phyloP scores from a whole-genome alignment of 2,329 filamentous ascomycete genomes.

The Pestalotiopsis sp. region DNA sequence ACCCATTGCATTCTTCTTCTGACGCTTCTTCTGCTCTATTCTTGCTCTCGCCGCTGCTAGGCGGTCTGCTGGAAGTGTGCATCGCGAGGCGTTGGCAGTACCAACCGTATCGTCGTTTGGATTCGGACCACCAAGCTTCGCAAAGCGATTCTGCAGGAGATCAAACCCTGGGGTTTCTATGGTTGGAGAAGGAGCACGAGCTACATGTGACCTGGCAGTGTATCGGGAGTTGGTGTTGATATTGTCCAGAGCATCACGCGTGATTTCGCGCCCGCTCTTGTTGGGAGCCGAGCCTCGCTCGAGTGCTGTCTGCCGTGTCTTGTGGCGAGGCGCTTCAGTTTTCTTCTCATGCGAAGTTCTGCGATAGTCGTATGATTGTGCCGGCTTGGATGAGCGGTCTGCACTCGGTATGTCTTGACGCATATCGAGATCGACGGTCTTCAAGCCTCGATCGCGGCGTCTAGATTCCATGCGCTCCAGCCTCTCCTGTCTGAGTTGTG shows the following conservation, averaged over 20 bases:
- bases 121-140: constrained; percentile 45
- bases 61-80: constrained; percentile 52
- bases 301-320: neutral
- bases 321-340: constrained; percentile 23
- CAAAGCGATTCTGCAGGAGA: constrained; percentile 48
- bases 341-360: constrained; percentile 26
- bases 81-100: constrained; percentile 43
- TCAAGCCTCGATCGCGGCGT: constrained; percentile 21
- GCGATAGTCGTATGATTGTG: constrained; percentile 15
- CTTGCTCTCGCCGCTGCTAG: constrained; percentile 57
- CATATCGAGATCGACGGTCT: constrained; percentile 20
- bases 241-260: constrained; percentile 22
- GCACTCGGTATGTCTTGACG: neutral
- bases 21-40: constrained; percentile 56
- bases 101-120: constrained; percentile 31
- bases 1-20: constrained; percentile 43
- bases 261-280: constrained; percentile 17
- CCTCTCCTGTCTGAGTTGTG: constrained; percentile 28
- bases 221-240: constrained; percentile 22
- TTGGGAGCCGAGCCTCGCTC: constrained; percentile 3
- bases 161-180: constrained; percentile 44
- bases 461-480: constrained; percentile 19
- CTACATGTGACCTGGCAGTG: constrained; percentile 21
- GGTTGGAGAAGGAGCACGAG: constrained; percentile 27
- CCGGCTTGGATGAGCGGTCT: constrained; percentile 10